These are phyloP conservation scores for Fusarium sp. DNA, from an alignment of 2,329 filamentous ascomycete species.

Conservation along the genomic window DNA sequence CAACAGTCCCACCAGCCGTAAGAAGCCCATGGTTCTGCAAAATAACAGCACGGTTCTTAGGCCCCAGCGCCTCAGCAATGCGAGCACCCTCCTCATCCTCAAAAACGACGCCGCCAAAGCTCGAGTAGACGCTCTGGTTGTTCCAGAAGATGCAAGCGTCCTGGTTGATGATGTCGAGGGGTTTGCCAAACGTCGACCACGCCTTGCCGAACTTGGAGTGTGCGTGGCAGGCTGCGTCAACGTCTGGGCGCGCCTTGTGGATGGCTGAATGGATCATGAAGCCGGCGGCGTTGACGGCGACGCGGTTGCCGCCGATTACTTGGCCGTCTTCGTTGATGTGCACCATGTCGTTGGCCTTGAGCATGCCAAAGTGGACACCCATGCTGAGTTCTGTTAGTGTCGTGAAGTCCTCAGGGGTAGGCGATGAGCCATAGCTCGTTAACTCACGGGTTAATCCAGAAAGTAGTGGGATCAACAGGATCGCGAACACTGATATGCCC, in stretches of 20 bases:
- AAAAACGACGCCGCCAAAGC: conserved; percentile 73
- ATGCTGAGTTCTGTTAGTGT: conserved; percentile 46
- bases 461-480: conserved; percentile 67
- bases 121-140: conserved; percentile 69
- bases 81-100: conserved; percentile 69
- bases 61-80: conserved; percentile 69
- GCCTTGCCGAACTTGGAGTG: conserved; percentile 71
- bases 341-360: conserved; percentile 73
- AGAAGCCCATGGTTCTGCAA: conserved; percentile 74
- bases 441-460: conserved; percentile 73
- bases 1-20: conserved; percentile 73
- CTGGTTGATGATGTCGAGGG: conserved; percentile 72
- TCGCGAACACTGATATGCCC: conserved; percentile 75
- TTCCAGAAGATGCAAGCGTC: conserved; percentile 69
- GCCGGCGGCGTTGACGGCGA: conserved; percentile 69
- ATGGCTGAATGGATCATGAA: conserved; percentile 73
- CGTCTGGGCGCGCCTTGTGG: conserved; percentile 69
- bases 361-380: conserved; percentile 70
- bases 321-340: conserved; percentile 70
- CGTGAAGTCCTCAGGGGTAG: not conserved
- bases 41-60: conserved; percentile 64
- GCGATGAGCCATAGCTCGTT: not conserved
- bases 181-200: conserved; percentile 69
- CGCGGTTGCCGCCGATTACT: conserved; percentile 69
- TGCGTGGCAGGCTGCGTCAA: conserved; percentile 71